These are phyloP conservation scores for Tremellales sp. DNA, from an alignment of 1,284 basidiomycete species.

Conservation along the genomic window DNA sequence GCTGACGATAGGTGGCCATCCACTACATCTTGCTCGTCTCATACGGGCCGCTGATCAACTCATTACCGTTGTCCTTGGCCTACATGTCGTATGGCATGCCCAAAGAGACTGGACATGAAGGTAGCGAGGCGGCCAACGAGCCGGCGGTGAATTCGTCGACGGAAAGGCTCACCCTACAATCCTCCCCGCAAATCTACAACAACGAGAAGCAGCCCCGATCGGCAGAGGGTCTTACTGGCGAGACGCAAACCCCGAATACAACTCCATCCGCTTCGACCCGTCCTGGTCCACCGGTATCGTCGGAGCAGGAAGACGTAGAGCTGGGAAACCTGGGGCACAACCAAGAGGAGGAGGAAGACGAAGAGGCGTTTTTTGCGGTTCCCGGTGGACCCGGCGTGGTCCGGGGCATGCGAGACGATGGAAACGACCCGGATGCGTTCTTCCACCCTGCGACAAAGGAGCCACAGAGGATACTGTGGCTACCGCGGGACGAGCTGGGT, in stretches of 20 bases:
- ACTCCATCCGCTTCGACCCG: slow-evolving; percentile 6
- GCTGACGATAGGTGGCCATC: slow-evolving; percentile 57
- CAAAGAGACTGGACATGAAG: slow-evolving; percentile 29
- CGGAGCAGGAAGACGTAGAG: neutral
- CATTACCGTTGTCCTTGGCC: slow-evolving; percentile 72
- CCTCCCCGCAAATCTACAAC: neutral
- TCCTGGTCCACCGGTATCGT: slow-evolving; percentile 17
- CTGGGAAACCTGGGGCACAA: slow-evolving; percentile 5
- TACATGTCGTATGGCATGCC: slow-evolving; percentile 59
- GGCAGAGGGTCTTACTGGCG: too few relatives aligned
- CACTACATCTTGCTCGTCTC: slow-evolving; percentile 65
- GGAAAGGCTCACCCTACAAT: slow-evolving; percentile 15
- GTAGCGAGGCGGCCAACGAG: slow-evolving; percentile 13
- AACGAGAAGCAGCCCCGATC: neutral
- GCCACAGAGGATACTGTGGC: slow-evolving; percentile 73
- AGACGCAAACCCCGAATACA: too few relatives aligned
- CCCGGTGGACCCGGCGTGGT: slow-evolving; percentile 42
- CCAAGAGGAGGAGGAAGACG: slow-evolving; percentile 16
- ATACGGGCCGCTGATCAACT: slow-evolving; percentile 53
- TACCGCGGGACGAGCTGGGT: slow-evolving; percentile 68
- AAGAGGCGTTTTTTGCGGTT: slow-evolving; percentile 36
- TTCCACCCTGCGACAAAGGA: slow-evolving; percentile 74
- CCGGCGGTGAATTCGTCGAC: slow-evolving; percentile 15
- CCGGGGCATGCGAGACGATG: slow-evolving; percentile 15
- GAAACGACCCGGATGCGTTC: slow-evolving; percentile 53